Conservation (phyloP, 495 filamentous ascomycete species). For the Hyaloscypha bicolor region DNA sequence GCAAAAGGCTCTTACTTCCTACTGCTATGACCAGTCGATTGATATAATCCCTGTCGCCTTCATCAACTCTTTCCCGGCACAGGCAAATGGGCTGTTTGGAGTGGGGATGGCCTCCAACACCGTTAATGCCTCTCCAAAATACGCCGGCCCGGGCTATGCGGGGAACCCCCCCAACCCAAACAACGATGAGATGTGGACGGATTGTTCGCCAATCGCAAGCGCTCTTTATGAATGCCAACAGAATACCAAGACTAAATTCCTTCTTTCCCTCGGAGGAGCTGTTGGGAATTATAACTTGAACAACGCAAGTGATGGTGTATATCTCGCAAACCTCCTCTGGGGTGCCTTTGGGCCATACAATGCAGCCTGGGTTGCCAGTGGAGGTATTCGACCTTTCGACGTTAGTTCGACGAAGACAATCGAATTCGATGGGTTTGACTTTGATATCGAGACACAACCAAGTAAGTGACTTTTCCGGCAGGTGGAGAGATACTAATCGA, state of each 20-base stretch:
- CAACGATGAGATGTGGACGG: conserved; percentile 34
- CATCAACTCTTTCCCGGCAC: conserved; percentile 63
- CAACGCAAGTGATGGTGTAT: conserved; percentile 49
- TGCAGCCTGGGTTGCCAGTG: conserved; percentile 38
- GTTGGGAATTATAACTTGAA: conserved; percentile 34
- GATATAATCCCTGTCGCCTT: conserved; percentile 73
- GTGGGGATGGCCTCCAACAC: conserved; percentile 18
- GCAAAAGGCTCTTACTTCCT: conserved; percentile 50
- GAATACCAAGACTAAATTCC: conserved; percentile 59
- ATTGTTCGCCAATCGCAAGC: conserved; percentile 38
- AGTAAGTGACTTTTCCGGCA: conserved; percentile 20
- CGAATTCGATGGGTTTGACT: conserved; percentile 63
- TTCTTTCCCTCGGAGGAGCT: conserved; percentile 65
- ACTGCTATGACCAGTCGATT: conserved; percentile 58
- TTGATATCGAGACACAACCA: conserved; percentile 48
- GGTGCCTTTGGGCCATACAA: conserved; percentile 60
- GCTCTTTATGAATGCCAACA: conserved; percentile 55
- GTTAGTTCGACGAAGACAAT: conserved; percentile 43
- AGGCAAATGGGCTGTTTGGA: conserved; percentile 55
- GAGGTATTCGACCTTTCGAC: conserved; percentile 45
- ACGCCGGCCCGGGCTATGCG: conserved; percentile 39
- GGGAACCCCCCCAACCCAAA: conserved; percentile 26
- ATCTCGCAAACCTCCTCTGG: conserved; percentile 66
- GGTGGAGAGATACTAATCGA: conserved; percentile 47
- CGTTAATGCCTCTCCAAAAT: conserved; percentile 21